Base-by-base conservation (phyloP, 2,329 filamentous ascomycete genomes). In the Helicocarpus griseus region DNA sequence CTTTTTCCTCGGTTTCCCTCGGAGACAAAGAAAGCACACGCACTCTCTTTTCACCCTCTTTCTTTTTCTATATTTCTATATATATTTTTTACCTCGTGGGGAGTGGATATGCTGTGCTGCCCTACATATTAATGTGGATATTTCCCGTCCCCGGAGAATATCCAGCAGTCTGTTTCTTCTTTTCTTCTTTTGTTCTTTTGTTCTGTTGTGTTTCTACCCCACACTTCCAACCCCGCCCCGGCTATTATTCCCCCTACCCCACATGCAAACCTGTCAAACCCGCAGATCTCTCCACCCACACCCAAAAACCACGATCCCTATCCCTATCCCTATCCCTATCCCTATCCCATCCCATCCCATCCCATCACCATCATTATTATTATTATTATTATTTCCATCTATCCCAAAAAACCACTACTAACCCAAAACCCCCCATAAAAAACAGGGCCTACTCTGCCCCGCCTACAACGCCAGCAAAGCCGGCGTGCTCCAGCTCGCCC, bases 401-500 rank as follows among this genome's bases (percentile, higher is more conserved):
- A n/a, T n/a, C n/a, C n/a, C n/a, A n/a, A n/a, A n/a, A 17, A 48
- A 17, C 11, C 17, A 22, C 21, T 19, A 38, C 28, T 46, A 46
- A 41, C 24, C 31, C 26, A 40, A 31, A 26, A 47, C 29, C 38
- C 44, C n/a, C 14, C n/a, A 29, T 3, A 21, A 13, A 19, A 8
- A 11, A 24, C 49, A 74, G 71, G 73, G 72, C 45, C 65, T 75
- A 38, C 72, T 73, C 55, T 75, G 72, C 54, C 66, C 73, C 28
- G 72, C 71, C 17, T 76, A 76, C 64, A 75, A 75, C 55, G 71
- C 72, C 44, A 71, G 67, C 60, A 75, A 76, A 59, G 72, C 72
- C 8, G 73, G 64, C 22, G 73, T 75, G n/a, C 52, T 73, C 55
- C 72, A 75, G 54, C 66, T 76, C 9, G 67, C 61, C 35, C 69